Evolutionary conservation across 176 grass and related monocot species (phyloP), one percentile per base, ranked within the genome.

Genomic region (Hyparrhenia diplandra): DNA sequence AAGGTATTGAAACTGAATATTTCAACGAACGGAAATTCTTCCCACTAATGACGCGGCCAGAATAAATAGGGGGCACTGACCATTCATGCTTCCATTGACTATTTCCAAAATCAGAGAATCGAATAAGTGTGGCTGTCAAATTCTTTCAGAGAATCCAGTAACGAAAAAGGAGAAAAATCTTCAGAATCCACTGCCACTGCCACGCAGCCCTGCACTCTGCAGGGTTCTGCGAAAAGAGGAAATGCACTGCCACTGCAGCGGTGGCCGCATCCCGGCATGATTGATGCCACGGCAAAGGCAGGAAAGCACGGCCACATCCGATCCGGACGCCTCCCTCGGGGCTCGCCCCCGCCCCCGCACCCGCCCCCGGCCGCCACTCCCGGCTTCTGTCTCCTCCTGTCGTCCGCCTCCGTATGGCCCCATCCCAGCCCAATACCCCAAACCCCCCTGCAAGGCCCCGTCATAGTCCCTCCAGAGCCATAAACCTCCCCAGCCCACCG

Each of bases 341-440:
- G 9, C 40, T 90, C 74, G 73, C 45, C 35, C 31, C 43, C 72
- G 64, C 49, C 14, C 57, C 80, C 80, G 67, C 34, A 7, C 59
- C 81, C 81, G 68, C 35, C 73, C 57, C 55, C 78, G 47, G 67
- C 78, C 66, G 83, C 88, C 88, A 68, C 82, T 79, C 88, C 47
- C 88, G 83, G 88, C 74, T 76, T 67, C 73, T n/a, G n/a, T 89
- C 82, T 84, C 83, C 73, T 83, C 73, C 35, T 63, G 82, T 74
- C 86, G 60, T 88, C 52, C 36, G 25, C 40, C 28, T n/a, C n/a
- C n/a, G n/a, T n/a, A 58, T 24, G 54, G 21, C 54, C 8, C 73
- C 73, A 28, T 31, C n/a, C 14, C 14, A 13, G 2, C 9, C 10
- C n/a, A n/a, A n/a, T n/a, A n/a, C 13, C 78, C 75, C 51, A 84